Evolutionary conservation across 108 stramenopile species (phyloP).

Genomic region (Stephanodiscus triporus): DNA sequence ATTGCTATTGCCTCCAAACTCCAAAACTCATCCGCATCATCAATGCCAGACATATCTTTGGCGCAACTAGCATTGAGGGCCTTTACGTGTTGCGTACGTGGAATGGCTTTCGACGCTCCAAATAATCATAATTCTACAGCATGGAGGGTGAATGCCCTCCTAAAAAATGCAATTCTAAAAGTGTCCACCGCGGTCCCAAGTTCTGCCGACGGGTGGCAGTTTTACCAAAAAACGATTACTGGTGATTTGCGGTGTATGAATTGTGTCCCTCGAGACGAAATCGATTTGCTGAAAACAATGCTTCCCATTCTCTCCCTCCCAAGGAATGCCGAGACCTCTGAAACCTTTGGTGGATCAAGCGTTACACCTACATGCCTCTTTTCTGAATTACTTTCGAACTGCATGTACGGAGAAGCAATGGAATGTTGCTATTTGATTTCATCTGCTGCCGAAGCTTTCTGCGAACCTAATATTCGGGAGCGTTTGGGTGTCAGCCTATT

Average conservation of each 20-base stretch:
- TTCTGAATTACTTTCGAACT: constrained; percentile 29
- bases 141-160: constrained; percentile 25
- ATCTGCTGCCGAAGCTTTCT: constrained; percentile 29
- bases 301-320: constrained; percentile 27
- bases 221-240: constrained; percentile 10
- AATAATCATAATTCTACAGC: constrained; percentile 33
- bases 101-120: constrained; percentile 24
- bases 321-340: not conserved
- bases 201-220: constrained; percentile 41
- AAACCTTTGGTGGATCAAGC: too few relatives aligned
- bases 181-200: constrained; percentile 21
- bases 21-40: not conserved
- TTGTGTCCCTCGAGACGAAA: constrained; percentile 14
- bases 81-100: constrained; percentile 29
- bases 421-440: constrained; percentile 34
- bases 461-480: constrained; percentile 31
- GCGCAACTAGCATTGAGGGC: constrained; percentile 42
- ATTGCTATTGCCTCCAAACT: constrained; percentile 12
- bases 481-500: constrained; percentile 26
- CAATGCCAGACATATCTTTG: constrained; percentile 20
- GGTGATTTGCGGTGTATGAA: not conserved
- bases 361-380: constrained; percentile 31
- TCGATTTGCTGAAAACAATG: constrained; percentile 21
- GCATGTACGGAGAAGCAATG: constrained; percentile 41
- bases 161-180: constrained; percentile 11